A percentile compares a stretch with the other conserved stretches of the same genome.
Conservation (phyloP, 2,329 filamentous ascomycete species). For the Cadophora sp. region DNA sequence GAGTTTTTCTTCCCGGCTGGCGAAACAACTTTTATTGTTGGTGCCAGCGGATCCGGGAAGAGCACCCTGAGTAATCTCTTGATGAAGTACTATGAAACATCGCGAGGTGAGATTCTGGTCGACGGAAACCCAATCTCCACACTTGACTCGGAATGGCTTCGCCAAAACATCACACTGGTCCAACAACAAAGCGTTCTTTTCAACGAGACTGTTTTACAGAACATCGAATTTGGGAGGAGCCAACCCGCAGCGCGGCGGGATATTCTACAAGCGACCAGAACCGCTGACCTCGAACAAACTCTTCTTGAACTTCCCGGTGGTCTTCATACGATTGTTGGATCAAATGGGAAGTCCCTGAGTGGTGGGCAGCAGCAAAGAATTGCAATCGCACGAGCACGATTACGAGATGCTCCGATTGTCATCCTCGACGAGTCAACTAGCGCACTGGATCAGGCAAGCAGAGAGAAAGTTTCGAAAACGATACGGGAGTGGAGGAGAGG, state of each 20-base stretch:
- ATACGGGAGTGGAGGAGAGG: conserved; percentile 78
- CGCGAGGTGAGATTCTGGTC: conserved; percentile 69
- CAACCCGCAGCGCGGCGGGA: conserved; percentile 60
- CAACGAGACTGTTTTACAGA: conserved; percentile 78
- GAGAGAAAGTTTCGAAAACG: conserved; percentile 72
- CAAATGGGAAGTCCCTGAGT: conserved; percentile 74
- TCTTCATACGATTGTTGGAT: conserved; percentile 73
- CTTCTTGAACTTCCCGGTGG: conserved; percentile 72
- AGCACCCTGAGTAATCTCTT: conserved; percentile 86
- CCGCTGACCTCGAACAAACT: conserved; percentile 73
- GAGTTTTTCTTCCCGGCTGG: conserved; percentile 76
- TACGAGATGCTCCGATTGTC: conserved; percentile 80
- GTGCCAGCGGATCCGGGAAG: conserved; percentile 89
- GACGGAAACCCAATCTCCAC: conserved; percentile 68
- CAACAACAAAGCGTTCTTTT: conserved; percentile 86
- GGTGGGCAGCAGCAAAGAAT: conserved; percentile 87
- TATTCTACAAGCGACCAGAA: conserved; percentile 66
- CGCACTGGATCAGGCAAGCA: conserved; percentile 78
- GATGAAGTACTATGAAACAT: conserved; percentile 75
- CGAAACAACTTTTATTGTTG: conserved; percentile 80
- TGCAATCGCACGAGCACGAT: conserved; percentile 77
- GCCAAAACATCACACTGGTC: conserved; percentile 78
- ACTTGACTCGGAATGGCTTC: conserved; percentile 74
- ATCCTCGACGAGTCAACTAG: conserved; percentile 91
- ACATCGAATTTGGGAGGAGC: conserved; percentile 75